Base-by-base conservation (phyloP, 2,329 filamentous ascomycete species). In the Cladophialophora immunda region DNA sequence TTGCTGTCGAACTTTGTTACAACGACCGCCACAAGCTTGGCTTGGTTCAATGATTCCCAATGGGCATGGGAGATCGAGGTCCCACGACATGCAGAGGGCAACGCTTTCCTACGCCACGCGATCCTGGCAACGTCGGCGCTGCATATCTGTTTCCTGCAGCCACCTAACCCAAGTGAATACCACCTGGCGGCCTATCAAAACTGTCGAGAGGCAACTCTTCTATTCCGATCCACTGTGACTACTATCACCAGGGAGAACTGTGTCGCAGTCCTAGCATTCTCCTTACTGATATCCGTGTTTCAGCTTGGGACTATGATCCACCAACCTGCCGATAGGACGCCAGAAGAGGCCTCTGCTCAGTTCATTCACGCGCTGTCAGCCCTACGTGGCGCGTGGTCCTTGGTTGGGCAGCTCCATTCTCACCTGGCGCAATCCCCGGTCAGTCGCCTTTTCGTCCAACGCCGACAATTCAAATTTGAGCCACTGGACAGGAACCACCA, bases 61-160 rank as follows among this genome's bases (percentile, higher is more conserved):
- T 58, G 56, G 56, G n/a, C 25, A 9, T 58, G 56, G 56, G 56
- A 38, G 56, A n/a, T 45, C 19, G 56, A 45, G 56, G 56, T 58
- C 34, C 56, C 56, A 19, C 13, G 0, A 17, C 56, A 58, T 15
- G 32, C 36, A 9, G 56, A 58, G 22, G n/a, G 27, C 36, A 58
- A 58, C 27, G 34, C 22, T 34, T 58, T 58, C 34, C 56, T 58
- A 27, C 56, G 36, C 25, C 56, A 58, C 22, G 56, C 56, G n/a
- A 22, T 58, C n/a, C 56, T 58, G n/a, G 56, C 56, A n/a, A 58
- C 56, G 27, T 58, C 56, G 9, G 56, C 56, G 5, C 56, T 58
- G 56, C 56, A 58, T 29, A 58, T 58, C 19, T 58, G 56, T 25
- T 45, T 58, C 36, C 36, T 58, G 17, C 36, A 45, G 34, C 56